These are phyloP conservation scores for Gracilariopsis chorda DNA, from an alignment of 23 red algal genomes.

Conservation along the genomic window DNA sequence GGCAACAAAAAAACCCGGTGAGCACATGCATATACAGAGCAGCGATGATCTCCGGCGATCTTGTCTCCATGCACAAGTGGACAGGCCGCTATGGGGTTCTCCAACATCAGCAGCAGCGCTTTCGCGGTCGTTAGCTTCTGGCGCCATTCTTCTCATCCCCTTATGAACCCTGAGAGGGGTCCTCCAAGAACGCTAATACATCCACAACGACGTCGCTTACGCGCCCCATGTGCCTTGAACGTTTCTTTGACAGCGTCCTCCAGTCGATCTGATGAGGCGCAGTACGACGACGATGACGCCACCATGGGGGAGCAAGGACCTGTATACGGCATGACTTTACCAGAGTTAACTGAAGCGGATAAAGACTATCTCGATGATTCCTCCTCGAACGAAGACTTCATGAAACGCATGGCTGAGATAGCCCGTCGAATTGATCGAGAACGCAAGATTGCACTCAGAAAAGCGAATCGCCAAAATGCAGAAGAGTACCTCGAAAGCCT, in stretches of 20 bases:
- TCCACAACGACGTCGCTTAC: not conserved
- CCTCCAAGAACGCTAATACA: not conserved
- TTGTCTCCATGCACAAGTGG: too few species aligned
- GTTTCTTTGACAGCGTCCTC: not conserved
- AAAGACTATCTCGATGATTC: constrained; percentile 40
- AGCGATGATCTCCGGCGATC: too few species aligned
- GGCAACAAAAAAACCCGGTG: too few species aligned
- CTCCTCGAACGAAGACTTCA: not conserved
- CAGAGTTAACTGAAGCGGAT: constrained; percentile 21
- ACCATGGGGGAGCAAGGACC: not conserved
- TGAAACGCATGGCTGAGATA: constrained; percentile 40
- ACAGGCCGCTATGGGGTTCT: too few species aligned
- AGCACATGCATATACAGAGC: too few species aligned
- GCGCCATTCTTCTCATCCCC: not conserved
- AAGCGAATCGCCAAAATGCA: not conserved
- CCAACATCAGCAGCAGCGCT: not conserved
- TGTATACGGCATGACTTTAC: constrained; percentile 17
- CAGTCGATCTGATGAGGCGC: not conserved
- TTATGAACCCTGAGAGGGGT: not conserved
- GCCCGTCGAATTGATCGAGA: not conserved
- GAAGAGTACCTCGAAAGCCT: constrained; percentile 53
- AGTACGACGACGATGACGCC: constrained; percentile 26
- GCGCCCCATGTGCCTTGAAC: not conserved
- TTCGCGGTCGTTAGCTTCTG: not conserved
- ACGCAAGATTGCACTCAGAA: not conserved